Conservation (phyloP, 2,329 filamentous ascomycete species). For the Tothia fuscella region DNA sequence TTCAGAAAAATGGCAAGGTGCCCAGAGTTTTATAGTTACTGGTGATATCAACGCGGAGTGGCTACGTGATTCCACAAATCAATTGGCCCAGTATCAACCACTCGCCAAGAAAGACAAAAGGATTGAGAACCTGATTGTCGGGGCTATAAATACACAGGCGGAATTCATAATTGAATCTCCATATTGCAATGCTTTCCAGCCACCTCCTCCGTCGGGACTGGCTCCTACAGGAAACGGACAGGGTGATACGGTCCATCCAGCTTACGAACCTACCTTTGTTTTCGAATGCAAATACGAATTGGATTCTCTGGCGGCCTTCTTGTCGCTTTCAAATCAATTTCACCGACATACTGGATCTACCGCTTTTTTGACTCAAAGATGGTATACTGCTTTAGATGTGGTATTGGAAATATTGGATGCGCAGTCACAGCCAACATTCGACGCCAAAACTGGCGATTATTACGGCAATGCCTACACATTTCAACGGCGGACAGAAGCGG, state of each 20-base stretch:
- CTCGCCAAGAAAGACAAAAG: conserved; percentile 70
- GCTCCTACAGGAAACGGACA: conserved; percentile 64
- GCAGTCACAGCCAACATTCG: conserved; percentile 73
- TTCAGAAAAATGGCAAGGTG: conserved; percentile 62
- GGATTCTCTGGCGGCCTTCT: conserved; percentile 85
- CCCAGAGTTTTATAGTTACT: conserved; percentile 87
- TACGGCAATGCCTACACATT: conserved; percentile 75
- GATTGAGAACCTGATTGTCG: conserved; percentile 70
- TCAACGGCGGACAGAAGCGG: conserved; percentile 62
- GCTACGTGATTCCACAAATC: conserved; percentile 87
- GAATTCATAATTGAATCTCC: conserved; percentile 91
- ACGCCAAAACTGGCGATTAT: conserved; percentile 46
- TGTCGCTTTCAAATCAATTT: conserved; percentile 77
- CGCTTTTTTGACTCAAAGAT: conserved; percentile 66
- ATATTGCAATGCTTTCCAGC: conserved; percentile 98
- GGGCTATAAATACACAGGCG: conserved; percentile 90
- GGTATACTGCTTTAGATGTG: conserved; percentile 65
- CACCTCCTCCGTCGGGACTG: conserved; percentile 71
- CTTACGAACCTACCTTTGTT: conserved; percentile 71
- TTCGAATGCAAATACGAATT: conserved; percentile 99
- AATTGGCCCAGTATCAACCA: conserved; percentile 78
- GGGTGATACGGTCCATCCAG: conserved; percentile 71
- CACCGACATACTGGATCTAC: conserved; percentile 65
- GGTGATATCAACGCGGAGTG: conserved; percentile 90
- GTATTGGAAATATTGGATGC: conserved; percentile 62